These are phyloP conservation scores for Pseudogymnoascus sp. DNA, from an alignment of 2,329 filamentous ascomycete species.

Conservation along the genomic window DNA sequence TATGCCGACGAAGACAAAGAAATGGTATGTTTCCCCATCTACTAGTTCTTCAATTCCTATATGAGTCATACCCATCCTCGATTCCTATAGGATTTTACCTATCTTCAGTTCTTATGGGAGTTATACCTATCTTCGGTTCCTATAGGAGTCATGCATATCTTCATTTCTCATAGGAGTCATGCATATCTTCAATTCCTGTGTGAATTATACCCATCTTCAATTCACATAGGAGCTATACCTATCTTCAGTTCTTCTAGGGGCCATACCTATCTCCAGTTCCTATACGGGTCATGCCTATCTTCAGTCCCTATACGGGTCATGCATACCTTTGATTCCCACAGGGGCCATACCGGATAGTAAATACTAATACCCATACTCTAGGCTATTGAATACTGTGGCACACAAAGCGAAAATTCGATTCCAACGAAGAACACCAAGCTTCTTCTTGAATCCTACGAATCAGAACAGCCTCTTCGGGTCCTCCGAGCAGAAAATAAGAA, in stretches of 20 bases:
- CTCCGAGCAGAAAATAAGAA: slow-evolving; percentile 37
- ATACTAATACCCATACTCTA: slow-evolving; percentile 22
- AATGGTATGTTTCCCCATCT: slow-evolving; percentile 14
- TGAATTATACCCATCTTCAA: too few species aligned
- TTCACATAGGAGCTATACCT: too few species aligned
- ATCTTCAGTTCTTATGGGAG: too few species aligned
- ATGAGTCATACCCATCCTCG: neutral
- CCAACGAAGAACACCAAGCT: slow-evolving; percentile 32
- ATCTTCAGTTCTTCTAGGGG: neutral
- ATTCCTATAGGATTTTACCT: neutral
- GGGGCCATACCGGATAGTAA: neutral
- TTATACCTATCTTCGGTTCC: neutral
- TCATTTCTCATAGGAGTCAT: too few species aligned
- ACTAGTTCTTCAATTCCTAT: neutral
- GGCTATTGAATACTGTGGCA: slow-evolving; percentile 44
- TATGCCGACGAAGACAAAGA: slow-evolving; percentile 45
- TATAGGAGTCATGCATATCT: neutral
- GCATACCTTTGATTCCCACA: neutral
- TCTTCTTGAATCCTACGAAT: slow-evolving; percentile 34
- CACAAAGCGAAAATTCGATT: slow-evolving; percentile 28
- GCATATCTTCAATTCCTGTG: neutral
- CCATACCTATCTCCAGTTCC: neutral
- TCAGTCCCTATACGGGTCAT: too few species aligned
- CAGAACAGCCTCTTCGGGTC: slow-evolving; percentile 39
- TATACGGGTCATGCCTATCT: too few species aligned